phyloP scores from a whole-genome alignment of 805 yeast species.

The Metschnikowia proteae region DNA sequence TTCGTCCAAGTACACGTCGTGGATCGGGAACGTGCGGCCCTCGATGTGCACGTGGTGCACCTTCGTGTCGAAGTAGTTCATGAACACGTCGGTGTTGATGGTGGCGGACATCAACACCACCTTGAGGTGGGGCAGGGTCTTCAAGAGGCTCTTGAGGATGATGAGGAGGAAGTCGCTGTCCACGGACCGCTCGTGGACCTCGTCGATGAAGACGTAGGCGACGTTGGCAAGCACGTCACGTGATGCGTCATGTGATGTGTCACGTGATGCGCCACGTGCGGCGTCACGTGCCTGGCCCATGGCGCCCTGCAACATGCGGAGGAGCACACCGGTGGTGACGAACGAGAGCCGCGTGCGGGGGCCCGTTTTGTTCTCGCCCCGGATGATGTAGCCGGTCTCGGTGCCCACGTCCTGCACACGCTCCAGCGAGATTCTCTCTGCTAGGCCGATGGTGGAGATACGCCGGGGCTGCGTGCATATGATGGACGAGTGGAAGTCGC shows the following conservation, averaged over 20 bases:
- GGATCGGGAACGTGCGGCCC: constrained; percentile 91
- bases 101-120: constrained; percentile 93
- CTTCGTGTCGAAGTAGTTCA: constrained; percentile 54
- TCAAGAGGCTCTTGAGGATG: constrained; percentile 60
- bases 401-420: constrained; percentile 60
- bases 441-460: constrained; percentile 90
- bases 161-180: constrained; percentile 85
- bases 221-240: constrained; percentile 43
- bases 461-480: constrained; percentile 95
- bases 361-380: constrained; percentile 78
- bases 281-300: constrained; percentile 15
- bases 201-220: constrained; percentile 80
- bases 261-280: neutral
- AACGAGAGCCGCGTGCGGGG: constrained; percentile 70
- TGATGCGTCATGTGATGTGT: neutral
- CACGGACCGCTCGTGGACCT: constrained; percentile 93
- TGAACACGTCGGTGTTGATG: constrained; percentile 66
- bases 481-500: constrained; percentile 54
- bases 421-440: constrained; percentile 88
- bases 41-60: constrained; percentile 74
- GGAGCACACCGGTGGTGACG: constrained; percentile 88
- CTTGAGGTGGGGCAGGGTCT: constrained; percentile 51
- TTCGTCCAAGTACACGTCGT: constrained; percentile 69
- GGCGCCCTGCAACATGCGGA: constrained; percentile 72
- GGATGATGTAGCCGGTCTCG: constrained; percentile 83